Conservation (phyloP, 2,329 filamentous ascomycete genomes). For the Venturia carpophila region DNA sequence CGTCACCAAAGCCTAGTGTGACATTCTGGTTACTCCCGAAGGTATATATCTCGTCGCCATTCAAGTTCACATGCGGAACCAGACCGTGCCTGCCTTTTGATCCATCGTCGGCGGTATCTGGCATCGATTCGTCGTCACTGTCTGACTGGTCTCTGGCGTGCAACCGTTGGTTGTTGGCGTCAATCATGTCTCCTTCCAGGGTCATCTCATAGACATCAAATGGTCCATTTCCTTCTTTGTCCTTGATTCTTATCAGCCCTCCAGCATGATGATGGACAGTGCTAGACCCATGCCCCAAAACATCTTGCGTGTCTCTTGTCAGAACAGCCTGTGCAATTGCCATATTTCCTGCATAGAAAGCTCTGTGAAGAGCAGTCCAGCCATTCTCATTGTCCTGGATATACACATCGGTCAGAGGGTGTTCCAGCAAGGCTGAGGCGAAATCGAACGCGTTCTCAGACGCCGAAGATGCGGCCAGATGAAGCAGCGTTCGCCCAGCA, state of each 20-base stretch:
- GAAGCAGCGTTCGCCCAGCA: constrained; percentile 71
- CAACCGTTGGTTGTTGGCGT: background rate
- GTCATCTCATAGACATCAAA: constrained; percentile 89
- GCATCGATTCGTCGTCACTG: constrained; percentile 19
- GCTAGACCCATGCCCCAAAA: constrained; percentile 52
- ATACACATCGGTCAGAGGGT: constrained; percentile 79
- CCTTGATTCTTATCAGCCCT: constrained; percentile 86
- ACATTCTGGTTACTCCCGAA: constrained; percentile 97
- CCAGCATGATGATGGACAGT: constrained; percentile 55
- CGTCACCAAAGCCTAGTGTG: constrained; percentile 86
- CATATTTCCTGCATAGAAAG: constrained; percentile 83
- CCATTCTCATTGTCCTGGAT: constrained; percentile 83
- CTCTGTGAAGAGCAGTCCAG: constrained; percentile 90
- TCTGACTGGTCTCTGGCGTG: constrained; percentile 20
- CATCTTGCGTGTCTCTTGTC: constrained; percentile 64
- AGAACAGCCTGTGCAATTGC: constrained; percentile 77
- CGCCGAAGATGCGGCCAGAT: constrained; percentile 73
- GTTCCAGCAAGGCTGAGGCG: constrained; percentile 69
- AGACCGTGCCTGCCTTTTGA: constrained; percentile 22
- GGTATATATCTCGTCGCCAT: constrained; percentile 80
- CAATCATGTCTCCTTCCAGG: constrained; percentile 9
- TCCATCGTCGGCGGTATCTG: constrained; percentile 11
- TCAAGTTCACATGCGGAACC: constrained; percentile 33
- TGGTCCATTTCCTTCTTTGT: constrained; percentile 87
- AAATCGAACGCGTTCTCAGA: constrained; percentile 63